A percentile compares a stretch with the other conserved stretches of the same genome.
phyloP scores from a whole-genome alignment of 2,329 filamentous ascomycete species.

The Fusarium heterosporum region DNA sequence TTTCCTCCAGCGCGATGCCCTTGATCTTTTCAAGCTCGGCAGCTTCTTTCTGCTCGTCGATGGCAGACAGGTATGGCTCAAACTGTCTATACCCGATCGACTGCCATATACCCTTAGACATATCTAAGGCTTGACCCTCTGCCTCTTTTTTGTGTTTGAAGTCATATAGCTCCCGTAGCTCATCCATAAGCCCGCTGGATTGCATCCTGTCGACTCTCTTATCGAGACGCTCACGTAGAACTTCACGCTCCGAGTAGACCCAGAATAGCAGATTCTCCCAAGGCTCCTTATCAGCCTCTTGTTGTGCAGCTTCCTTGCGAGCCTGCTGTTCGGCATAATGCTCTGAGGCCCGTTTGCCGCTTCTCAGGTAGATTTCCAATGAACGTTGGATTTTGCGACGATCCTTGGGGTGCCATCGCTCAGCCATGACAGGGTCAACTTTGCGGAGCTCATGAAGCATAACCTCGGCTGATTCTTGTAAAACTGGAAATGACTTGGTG shows the following conservation, averaged over 20 bases:
- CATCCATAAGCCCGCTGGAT: conserved; percentile 61
- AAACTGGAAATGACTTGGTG: conserved; percentile 70
- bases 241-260: conserved; percentile 80
- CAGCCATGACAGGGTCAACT: conserved; percentile 90
- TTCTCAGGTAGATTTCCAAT: conserved; percentile 88
- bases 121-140: conserved; percentile 70
- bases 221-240: conserved; percentile 78
- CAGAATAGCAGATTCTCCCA: conserved; percentile 81
- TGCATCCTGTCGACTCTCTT: conserved; percentile 88
- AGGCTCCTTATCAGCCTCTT: conserved; percentile 41
- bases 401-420: conserved; percentile 94
- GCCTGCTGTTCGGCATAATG: conserved; percentile 83
- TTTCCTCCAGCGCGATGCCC: conserved; percentile 73
- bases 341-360: conserved; percentile 83
- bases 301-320: conserved; percentile 50
- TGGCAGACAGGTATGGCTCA: conserved; percentile 72
- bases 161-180: conserved; percentile 60
- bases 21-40: conserved; percentile 67
- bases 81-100: conserved; percentile 98
- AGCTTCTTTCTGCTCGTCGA: conserved; percentile 47
- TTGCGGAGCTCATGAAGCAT: conserved; percentile 79
- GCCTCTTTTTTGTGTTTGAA: conserved; percentile 53
- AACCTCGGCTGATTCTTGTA: conserved; percentile 76
- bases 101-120: conserved; percentile 90
- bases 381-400: conserved; percentile 89